Evolutionary conservation across 768 basidiomycete species (phyloP).

Genomic region (Chlorophyllum brunneum): DNA sequence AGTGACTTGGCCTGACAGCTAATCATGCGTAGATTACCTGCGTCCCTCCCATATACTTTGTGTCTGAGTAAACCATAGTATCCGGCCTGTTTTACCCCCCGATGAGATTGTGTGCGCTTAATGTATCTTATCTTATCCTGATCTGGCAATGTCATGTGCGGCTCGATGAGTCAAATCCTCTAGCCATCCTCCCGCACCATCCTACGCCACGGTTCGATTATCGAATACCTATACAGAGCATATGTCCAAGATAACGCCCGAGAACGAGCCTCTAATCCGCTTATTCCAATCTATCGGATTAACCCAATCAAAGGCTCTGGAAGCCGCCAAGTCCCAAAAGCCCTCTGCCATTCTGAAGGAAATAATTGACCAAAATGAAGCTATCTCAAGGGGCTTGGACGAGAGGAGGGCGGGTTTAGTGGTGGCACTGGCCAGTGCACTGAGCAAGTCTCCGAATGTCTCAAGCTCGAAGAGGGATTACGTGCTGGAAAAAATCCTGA

Average conservation of each 20-base stretch:
- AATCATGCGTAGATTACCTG: too few species aligned
- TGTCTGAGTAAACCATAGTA: too few species aligned
- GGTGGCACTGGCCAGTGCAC: constrained; percentile 59
- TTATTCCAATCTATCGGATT: constrained; percentile 80
- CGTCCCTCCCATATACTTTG: neutral
- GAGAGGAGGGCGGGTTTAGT: constrained; percentile 77
- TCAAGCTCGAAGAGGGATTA: constrained; percentile 54
- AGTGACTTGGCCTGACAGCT: constrained; percentile 4
- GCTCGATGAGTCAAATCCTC: constrained; percentile 9
- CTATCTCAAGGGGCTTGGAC: constrained; percentile 49
- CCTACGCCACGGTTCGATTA: neutral
- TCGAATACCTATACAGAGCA: neutral
- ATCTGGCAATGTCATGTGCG: constrained; percentile 11
- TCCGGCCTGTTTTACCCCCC: too few species aligned
- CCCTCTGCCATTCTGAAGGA: constrained; percentile 65
- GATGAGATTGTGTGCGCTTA: neutral
- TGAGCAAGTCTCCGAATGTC: constrained; percentile 51
- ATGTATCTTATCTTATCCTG: constrained; percentile 15
- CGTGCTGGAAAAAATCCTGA: constrained; percentile 64
- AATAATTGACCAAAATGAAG: constrained; percentile 56
- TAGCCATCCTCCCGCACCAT: neutral
- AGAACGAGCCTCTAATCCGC: constrained; percentile 22
- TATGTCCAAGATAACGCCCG: constrained; percentile 4
- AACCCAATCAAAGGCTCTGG: constrained; percentile 70
- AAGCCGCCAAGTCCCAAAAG: constrained; percentile 80